Base-by-base conservation (phyloP, 169 alveolate genomes). In the Theileria annulata region DNA sequence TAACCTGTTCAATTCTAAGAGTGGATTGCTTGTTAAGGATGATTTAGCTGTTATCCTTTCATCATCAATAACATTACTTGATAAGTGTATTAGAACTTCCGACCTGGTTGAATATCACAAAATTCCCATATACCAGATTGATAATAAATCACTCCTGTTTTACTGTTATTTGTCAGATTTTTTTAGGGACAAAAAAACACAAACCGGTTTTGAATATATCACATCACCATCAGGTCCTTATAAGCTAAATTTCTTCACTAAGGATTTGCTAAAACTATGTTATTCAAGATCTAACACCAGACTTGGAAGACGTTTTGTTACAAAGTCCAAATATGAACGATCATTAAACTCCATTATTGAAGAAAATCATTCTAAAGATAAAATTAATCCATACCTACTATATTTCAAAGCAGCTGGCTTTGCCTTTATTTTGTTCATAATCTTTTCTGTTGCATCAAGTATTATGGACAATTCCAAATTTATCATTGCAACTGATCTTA, bases 1-100 rank as follows among this genome's bases (percentile, higher is more conserved):
- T 47, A 90, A 90, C 35, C 79, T 90, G 19, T 90, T 90, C 47
- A 62, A 79, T 67, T 62, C 17, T 51, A 54, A 58, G 0, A 37
- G 63, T 13, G 87, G 87, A 0, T 21, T 77, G 54, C 25, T 77
- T 15, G 63, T 69, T 2, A 10, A 74, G 54, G 85, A 69, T 21
- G 85, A 77, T 25, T 58, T 77, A 0, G 85, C 85, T 25, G 72
- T 70, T 0, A 42, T 64, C 5, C 30, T 75, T 48, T 37, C 84
- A 4, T n/a, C 31, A 27, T 75, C 84, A 23, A 21, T 19, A 6
- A 42, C 33, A 13, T 10, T 48, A 19, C 23, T 75, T 9, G 66
- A n/a, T 0, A 21, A 31, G 28, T 74, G 59, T 27, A 58, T 62
- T 21, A 9, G 49, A 17, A 66, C 56, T 9, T 23, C 21, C 3